Conservation (phyloP, 495 filamentous ascomycete genomes). For the Lineolata rhizophorae region DNA sequence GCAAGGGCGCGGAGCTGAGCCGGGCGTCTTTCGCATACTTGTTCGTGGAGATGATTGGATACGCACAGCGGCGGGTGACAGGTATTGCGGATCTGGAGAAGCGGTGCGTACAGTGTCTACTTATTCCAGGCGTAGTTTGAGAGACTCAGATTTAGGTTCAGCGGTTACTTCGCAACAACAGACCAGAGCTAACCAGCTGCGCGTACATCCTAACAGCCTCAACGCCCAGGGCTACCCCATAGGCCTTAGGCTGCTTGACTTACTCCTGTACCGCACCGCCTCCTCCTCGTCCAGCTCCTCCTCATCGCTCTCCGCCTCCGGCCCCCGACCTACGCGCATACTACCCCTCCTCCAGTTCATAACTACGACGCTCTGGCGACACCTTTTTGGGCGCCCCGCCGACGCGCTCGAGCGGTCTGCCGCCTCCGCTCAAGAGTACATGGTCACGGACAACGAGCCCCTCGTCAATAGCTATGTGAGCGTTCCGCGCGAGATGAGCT, state of each 20-base stretch:
- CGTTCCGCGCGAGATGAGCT: conserved; percentile 83
- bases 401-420: conserved; percentile 79
- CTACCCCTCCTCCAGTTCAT: conserved; percentile 87
- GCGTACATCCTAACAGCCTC: conserved; percentile 37
- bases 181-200: too few relatives aligned
- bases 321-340: conserved; percentile 75
- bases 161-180: too few relatives aligned
- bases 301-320: conserved; percentile 40
- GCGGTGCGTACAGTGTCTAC: too few relatives aligned
- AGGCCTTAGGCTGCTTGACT: conserved; percentile 82
- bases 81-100: conserved; percentile 87
- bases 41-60: conserved; percentile 91
- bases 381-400: conserved; percentile 75
- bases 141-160: conserved; percentile 11
- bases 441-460: conserved; percentile 95
- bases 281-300: conserved; percentile 30
- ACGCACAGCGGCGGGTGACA: conserved; percentile 75
- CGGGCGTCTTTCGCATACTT: conserved; percentile 87
- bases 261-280: conserved; percentile 64
- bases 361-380: conserved; percentile 69
- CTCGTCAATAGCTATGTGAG: conserved; percentile 82
- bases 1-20: conserved; percentile 65
- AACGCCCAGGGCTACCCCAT: conserved; percentile 91
- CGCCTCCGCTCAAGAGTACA: conserved; percentile 76
- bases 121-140: too few relatives aligned